Base-by-base conservation (phyloP, 1,284 basidiomycete species). In the Hypsizygus ulmarius region DNA sequence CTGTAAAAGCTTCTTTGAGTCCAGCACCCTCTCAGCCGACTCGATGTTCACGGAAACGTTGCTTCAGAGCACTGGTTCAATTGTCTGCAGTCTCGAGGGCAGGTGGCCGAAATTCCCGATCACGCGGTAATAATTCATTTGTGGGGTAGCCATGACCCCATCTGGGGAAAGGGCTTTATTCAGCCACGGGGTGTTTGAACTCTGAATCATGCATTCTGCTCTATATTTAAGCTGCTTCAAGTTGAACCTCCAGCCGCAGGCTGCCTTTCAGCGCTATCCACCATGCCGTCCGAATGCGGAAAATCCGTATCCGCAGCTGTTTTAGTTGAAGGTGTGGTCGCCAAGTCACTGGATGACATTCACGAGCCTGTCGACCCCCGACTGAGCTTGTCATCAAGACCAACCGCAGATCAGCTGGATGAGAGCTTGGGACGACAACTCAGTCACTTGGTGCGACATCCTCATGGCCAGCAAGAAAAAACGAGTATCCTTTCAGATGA, bases 311-410 rank as follows among this genome's bases (percentile, higher is more conserved):
- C 44, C 7, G 42, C 44, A 25, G 47, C 12, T 4, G 15, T 45
- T 21, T 30, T 18, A 32, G 21, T 21, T 19, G 55, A 64, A 15
- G 61, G 55, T 5, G 48, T 65, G 3, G 57, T 57, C 3, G 46
- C 59, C 9, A 67, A 60, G 45, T 56, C 64, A 6, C 36, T 64
- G 28, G 59, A 61, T 33, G 56, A 66, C 25, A 57, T 64, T 18
- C 49, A 59, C 15, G 64, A 68, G 47, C 58, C 61, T n/a, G 59
- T 67, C 45, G 67, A 68, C 50, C 59, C 61, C 14, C 58, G 63
- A 21, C 42, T 65, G 16, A 59, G 53, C 40, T 27, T 64, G 15
- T 35, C 33, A 5, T 58, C 59, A 2, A 50, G 60, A 10, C 61
- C 62, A 14, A 50, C 51, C 30, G 50, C 57, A 15, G 52, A 60